Base-by-base conservation (phyloP, 2,329 filamentous ascomycete genomes). In the Neurospora sp. region DNA sequence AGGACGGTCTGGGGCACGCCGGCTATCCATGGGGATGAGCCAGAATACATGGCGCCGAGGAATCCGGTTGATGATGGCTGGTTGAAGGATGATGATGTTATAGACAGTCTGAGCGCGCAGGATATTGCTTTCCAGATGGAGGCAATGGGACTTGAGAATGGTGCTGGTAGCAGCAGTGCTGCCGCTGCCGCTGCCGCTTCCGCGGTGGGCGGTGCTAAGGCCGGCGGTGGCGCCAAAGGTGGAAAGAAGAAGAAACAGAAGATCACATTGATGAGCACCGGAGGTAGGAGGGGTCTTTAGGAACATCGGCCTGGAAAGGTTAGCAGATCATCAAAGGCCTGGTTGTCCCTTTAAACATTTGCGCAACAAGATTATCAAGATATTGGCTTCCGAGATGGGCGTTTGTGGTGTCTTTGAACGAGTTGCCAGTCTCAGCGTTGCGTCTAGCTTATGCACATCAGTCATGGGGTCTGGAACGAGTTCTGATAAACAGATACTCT, bases 1-100 rank as follows among this genome's bases (percentile, higher is more conserved):
- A 89, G 89, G 72, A 98, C 95, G 0, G 92, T 98, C 0, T 98
- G 95, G 95, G 95, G 95, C n/a, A 98, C 95, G 0, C 85, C 87
- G 3, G 88, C 86, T 0, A 82, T 97, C 2, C 82, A 88, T 0
- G 81, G 81, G 0, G 85, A 86, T 11, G 75, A 88, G 80, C 80
- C 37, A 78, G 84, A 2, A 72, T 80, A 11, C 75, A 78, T 36
- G 52, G 28, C 28, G 71, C 68, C 41, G 69, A 67, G 41, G 68
- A 67, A 46, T 36, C 67, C 38, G 67, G 69, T 37, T 73, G 88
- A 93, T 72, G 94, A 97, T 77, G 95, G 75, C 2, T 76, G 75
- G 88, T 92, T 73, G 93, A 97, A 78, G 74, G 92, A 90, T 1
- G 92, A 97, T 76, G 89, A 91, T 70, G 88, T 97, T 70, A 78